Conservation (phyloP, 805 yeast species). For the Lachancea sp. region DNA sequence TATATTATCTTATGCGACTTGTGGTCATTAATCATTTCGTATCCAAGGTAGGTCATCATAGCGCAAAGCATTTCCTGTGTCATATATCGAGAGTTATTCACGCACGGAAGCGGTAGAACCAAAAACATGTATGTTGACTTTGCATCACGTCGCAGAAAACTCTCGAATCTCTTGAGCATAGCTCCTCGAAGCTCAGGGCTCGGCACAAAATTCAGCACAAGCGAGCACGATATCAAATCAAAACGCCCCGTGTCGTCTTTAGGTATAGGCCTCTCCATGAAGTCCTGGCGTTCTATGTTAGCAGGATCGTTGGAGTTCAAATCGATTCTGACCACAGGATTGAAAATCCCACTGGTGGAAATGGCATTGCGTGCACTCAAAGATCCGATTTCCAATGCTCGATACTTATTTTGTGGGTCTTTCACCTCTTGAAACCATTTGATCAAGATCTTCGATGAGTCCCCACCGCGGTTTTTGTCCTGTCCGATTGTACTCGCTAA, state of each 20-base stretch:
- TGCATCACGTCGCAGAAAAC: conserved; percentile 42
- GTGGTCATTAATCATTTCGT: conserved; percentile 38
- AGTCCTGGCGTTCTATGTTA: conserved; percentile 69
- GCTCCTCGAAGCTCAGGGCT: conserved; percentile 62
- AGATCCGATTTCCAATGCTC: conserved; percentile 80
- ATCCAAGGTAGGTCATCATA: conserved; percentile 61
- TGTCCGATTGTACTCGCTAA: conserved; percentile 85
- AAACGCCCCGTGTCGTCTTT: conserved; percentile 40
- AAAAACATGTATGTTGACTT: conserved; percentile 47
- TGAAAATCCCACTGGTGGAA: conserved; percentile 50
- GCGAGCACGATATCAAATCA: conserved; percentile 69
- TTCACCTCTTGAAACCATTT: conserved; percentile 42
- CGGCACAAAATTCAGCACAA: conserved; percentile 87
- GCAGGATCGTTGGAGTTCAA: conserved; percentile 68
- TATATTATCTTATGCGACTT: conserved; percentile 70
- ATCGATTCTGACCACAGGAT: conserved; percentile 59
- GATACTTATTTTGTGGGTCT: conserved; percentile 9
- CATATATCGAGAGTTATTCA: conserved; percentile 75
- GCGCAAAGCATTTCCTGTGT: conserved; percentile 36
- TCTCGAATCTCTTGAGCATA: conserved; percentile 58
- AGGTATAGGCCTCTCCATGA: conserved; percentile 71
- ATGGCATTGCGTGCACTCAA: conserved; percentile 62
- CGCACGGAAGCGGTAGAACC: conserved; percentile 86
- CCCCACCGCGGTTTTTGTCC: conserved; percentile 73
- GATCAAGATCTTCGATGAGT: conserved; percentile 76